phyloP scores from a whole-genome alignment of 768 basidiomycete species.

The Agaricus sinodeliciosus region DNA sequence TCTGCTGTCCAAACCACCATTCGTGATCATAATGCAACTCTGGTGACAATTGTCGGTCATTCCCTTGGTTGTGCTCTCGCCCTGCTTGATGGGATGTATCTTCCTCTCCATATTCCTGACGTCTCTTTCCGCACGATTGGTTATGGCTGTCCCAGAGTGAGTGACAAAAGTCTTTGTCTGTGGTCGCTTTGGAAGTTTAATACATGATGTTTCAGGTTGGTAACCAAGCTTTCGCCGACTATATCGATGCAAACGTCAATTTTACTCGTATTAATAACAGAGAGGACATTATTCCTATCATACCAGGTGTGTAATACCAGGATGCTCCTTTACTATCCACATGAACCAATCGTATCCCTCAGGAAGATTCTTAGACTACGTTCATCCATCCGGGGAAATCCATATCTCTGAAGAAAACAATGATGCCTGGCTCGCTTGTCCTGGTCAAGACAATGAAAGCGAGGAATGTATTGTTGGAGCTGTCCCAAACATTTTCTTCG shows the following conservation, averaged over 20 bases:
- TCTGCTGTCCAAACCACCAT: conserved; percentile 32
- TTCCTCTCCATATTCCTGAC: conserved; percentile 41
- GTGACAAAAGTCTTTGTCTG: neutral
- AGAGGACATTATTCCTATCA: conserved; percentile 23
- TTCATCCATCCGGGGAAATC: no score
- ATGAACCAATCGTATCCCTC: neutral
- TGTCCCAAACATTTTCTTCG: no score
- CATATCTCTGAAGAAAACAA: no score
- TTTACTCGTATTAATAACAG: conserved; percentile 21
- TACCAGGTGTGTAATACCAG: conserved; percentile 19
- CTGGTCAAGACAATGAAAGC: no score
- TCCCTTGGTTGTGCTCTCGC: conserved; percentile 41
- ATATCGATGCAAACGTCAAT: conserved; percentile 18
- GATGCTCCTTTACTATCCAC: neutral
- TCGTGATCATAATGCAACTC: conserved; percentile 22
- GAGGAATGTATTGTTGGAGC: no score
- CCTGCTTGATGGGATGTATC: conserved; percentile 49
- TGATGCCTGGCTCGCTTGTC: no score
- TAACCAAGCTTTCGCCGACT: conserved; percentile 25
- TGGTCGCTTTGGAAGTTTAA: neutral
- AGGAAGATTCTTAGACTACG: no score
- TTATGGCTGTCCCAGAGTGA: conserved; percentile 40
- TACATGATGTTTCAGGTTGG: conserved; percentile 23
- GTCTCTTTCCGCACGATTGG: conserved; percentile 30
- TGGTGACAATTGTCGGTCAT: conserved; percentile 38